Conservation (phyloP, 768 basidiomycete genomes). For the Lactifluus rugatus region DNA sequence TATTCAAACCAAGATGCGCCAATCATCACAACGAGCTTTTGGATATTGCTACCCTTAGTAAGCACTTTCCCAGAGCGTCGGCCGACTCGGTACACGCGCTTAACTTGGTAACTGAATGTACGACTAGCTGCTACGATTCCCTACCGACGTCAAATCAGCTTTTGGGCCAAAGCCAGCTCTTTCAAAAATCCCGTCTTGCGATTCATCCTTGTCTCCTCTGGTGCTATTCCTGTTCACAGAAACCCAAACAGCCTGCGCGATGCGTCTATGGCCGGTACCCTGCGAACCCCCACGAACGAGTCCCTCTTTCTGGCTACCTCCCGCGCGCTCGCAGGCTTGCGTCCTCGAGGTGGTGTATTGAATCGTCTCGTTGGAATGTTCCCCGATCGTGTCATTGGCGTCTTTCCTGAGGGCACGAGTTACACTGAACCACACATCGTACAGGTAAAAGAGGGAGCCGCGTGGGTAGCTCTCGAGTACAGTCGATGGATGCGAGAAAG, state of each 20-base stretch:
- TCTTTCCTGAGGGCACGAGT: constrained; percentile 93
- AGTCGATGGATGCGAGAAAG: constrained; percentile 61
- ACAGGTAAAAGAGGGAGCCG: constrained; percentile 86
- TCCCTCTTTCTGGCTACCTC: constrained; percentile 80
- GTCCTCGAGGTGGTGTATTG: constrained; percentile 25
- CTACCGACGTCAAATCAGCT: constrained; percentile 68
- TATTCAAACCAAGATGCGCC: constrained; percentile 36
- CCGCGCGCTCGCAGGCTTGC: constrained; percentile 67
- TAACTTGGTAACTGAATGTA: background rate
- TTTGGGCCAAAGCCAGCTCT: constrained; percentile 85
- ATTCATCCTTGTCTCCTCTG: constrained; percentile 71
- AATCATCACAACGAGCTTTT: constrained; percentile 48
- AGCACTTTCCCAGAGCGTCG: constrained; percentile 12
- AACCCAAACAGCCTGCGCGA: constrained; percentile 83
- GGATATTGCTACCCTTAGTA: constrained; percentile 41
- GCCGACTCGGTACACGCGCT: background rate
- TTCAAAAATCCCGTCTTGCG: constrained; percentile 69
- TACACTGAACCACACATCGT: constrained; percentile 92
- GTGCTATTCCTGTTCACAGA: constrained; percentile 93
- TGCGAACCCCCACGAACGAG: background rate
- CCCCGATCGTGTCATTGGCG: constrained; percentile 49
- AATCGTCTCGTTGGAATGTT: constrained; percentile 1
- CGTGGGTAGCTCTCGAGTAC: constrained; percentile 95
- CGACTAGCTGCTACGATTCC: constrained; percentile 71
- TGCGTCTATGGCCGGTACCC: background rate